Evolutionary conservation across 305 asterid species (phyloP), one percentile per base, ranked within the genome.

Genomic region (Ajuga reptans): DNA sequence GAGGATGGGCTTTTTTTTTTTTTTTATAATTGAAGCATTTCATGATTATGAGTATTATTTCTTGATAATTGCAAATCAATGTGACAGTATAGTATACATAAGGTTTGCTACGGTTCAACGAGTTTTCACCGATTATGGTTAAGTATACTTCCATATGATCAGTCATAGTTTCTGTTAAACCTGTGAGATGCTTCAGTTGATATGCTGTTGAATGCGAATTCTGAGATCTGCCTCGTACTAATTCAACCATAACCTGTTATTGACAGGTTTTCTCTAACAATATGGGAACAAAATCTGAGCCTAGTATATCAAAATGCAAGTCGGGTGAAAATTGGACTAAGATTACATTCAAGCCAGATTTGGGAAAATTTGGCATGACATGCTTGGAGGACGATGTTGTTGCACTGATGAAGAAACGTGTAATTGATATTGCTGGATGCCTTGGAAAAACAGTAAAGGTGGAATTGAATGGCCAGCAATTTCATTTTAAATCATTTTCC

Each of bases 401-500:
- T 78, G 88, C 96, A 5, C 68, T 93, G 77, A 90, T 93, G 97
- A 90, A 84, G 75, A 93, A 93, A 84, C 86, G 99, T 51, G 99
- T 83, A 65, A 80, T 93, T 10, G 99, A 93, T 74, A 37, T 93
- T 71, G 97, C 95, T 0, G 99, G 99, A 34, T 89, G 96, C 75
- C 89, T 93, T 15, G 96, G 96, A 50, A 86, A 83, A 82, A 83
- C 92, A 5, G 97, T 90, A 65, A 91, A 89, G 83, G 99, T 93
- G 73, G 95, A 90, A 68, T 73, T 93, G 79, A 85, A 93, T 63
- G 96, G 91, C 9, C 84, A 86, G 76, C 65, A 34, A 31, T 81
- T 93, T 68, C 90, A 88, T 24, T 83, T 90, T 75, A 93, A 85
- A 70, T 79, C 95, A n/a, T 93, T 90, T 74, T 78, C 86, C 9